A percentile compares a stretch with the other conserved stretches of the same genome.
Evolutionary conservation across 495 filamentous ascomycete genomes (phyloP).

Genomic region (Pyrenula aspistea): DNA sequence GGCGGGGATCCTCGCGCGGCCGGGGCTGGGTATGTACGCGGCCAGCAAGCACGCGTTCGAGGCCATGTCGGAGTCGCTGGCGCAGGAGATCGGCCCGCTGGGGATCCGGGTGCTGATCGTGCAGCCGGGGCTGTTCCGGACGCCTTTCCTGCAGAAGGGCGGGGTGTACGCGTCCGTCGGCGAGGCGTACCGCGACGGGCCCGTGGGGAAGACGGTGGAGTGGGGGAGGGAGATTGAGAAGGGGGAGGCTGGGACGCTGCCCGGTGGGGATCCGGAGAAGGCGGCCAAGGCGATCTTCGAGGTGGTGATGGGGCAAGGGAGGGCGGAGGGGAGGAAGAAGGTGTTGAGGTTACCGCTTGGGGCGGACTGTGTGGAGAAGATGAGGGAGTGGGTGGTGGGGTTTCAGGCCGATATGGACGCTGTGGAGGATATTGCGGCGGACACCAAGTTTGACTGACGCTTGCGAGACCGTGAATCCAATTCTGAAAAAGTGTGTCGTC

Average conservation of each 20-base stretch:
- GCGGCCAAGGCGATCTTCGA: constrained; percentile 25
- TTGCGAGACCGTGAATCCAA: too few relatives aligned
- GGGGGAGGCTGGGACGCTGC: constrained; percentile 10
- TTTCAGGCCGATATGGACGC: background rate
- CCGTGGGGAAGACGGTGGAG: constrained; percentile 5
- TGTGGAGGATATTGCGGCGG: background rate
- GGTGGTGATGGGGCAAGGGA: background rate
- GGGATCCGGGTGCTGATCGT: constrained; percentile 23
- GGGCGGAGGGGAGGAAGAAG: background rate
- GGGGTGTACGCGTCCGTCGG: constrained; percentile 4
- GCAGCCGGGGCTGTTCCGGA: constrained; percentile 34
- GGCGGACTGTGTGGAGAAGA: background rate
- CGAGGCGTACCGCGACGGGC: constrained; percentile 8
- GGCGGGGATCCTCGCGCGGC: constrained; percentile 22
- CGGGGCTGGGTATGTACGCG: constrained; percentile 33
- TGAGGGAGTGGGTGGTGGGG: background rate
- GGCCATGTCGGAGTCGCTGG: constrained; percentile 22
- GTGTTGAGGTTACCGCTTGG: background rate
- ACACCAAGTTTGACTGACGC: too few relatives aligned
- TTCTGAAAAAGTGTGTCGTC: too few relatives aligned
- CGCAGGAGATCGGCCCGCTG: constrained; percentile 17
- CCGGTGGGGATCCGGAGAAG: constrained; percentile 25
- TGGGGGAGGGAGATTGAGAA: constrained; percentile 1
- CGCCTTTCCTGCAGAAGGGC: constrained; percentile 15
- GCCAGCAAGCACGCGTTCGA: constrained; percentile 40